Base-by-base conservation (phyloP, 306 rosid genomes). In the Bauhinia variegata region DNA sequence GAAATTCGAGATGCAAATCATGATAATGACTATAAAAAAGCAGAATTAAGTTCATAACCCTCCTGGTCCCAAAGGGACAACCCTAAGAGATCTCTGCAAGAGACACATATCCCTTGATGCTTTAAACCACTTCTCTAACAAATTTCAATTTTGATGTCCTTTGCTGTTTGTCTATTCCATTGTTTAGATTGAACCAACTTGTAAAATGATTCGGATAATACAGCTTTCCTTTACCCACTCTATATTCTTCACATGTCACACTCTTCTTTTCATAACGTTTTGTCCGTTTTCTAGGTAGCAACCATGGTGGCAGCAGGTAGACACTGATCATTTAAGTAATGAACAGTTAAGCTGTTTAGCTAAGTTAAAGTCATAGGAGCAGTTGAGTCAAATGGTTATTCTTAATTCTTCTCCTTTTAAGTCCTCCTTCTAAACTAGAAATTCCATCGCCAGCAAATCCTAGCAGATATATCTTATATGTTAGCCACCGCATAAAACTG, bases 161-260 rank as follows among this genome's bases (percentile, higher is more conserved):
- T 23, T 23, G 28, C 28, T 23, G 28, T 23, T 23, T 23, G 28
- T 23, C 28, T 23, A 23, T 23, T 23, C 28, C 28, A 1, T 23
- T 47, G 42, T 34, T 46, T 47, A 60, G 64, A 39, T 47, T 54
- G 16, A 44, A 11, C 12, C 63, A 58, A 4, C 36, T 37, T 42
- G 7, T 18, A 46, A 7, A 30, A 71, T 55, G 56, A 75, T 54
- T 43, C 28, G 4, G 68, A 67, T 13, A 39, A 60, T n/a, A 54
- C 72, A 65, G 36, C 66, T 55, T n/a, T 23, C 66, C 37, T 7
- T 46, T 14, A 55, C 71, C 74, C 15, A 60, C 75, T 71, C 64
- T 60, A 64, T 73, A 58, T 68, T 70, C 28, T 4, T 37, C 68
- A 60, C 41, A 64, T 12, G 52, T 33, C 62, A 39, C 41, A 50